Conservation (phyloP, 805 yeast species). For the Lachancea quebecensis region DNA sequence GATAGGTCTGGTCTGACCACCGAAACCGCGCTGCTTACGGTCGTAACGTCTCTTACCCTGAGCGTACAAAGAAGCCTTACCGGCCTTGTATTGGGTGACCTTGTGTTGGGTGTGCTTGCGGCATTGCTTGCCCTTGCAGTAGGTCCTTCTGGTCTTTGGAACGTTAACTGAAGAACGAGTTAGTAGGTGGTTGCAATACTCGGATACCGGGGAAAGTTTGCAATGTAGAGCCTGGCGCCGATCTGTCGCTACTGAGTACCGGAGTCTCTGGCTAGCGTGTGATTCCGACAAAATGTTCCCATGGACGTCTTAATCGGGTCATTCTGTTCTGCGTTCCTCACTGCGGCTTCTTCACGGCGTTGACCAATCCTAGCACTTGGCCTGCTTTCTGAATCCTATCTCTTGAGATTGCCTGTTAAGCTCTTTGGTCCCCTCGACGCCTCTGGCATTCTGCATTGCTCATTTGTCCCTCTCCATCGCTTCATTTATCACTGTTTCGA, state of each 20-base stretch:
- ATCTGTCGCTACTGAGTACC: too few relatives aligned
- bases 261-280: too few relatives aligned
- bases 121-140: constrained; percentile 99
- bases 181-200: constrained; percentile 2
- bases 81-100: constrained; percentile 99
- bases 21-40: constrained; percentile 99
- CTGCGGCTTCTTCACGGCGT: too few relatives aligned
- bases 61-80: constrained; percentile 98
- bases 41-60: constrained; percentile 99
- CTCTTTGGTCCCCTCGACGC: too few relatives aligned
- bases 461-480: background rate
- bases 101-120: constrained; percentile 99
- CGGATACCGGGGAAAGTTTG: background rate
- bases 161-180: constrained; percentile 72
- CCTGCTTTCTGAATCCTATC: too few relatives aligned
- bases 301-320: too few relatives aligned
- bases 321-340: too few relatives aligned
- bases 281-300: too few relatives aligned
- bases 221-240: background rate
- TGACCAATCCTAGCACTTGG: too few relatives aligned
- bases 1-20: constrained; percentile 99
- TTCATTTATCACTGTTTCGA: constrained; percentile 3
- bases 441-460: background rate
- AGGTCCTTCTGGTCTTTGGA: constrained; percentile 99
- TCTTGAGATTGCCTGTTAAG: too few relatives aligned